phyloP scores from a whole-genome alignment of 352 stramenopile species.

The Elongisporangium undulatum region DNA sequence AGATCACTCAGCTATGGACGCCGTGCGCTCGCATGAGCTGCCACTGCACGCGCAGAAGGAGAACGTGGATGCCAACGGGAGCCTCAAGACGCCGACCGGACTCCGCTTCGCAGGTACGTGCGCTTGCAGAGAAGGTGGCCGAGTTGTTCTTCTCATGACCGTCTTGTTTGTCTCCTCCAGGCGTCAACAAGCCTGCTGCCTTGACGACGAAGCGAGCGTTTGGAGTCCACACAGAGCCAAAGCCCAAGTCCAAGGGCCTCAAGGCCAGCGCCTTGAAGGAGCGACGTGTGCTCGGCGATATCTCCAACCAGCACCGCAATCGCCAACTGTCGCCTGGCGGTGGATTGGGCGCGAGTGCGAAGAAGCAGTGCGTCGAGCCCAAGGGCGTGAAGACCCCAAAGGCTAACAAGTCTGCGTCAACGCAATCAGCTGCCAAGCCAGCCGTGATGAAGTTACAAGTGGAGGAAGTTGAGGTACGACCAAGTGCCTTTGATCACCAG shows the following conservation, averaged over 20 bases:
- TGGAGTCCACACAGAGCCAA: constrained; percentile 33
- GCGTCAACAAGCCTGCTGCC: neutral
- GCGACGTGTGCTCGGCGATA: constrained; percentile 62
- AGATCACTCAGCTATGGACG: constrained; percentile 35
- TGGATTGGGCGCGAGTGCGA: constrained; percentile 4
- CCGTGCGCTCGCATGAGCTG: constrained; percentile 17
- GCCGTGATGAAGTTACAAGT: constrained; percentile 6
- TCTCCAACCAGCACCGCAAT: constrained; percentile 70
- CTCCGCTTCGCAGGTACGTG: neutral
- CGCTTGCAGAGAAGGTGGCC: too few relatives aligned
- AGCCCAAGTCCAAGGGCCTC: constrained; percentile 28
- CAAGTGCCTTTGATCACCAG: neutral
- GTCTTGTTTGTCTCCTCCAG: neutral
- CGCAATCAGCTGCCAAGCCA: constrained; percentile 10
- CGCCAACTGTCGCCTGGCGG: constrained; percentile 11
- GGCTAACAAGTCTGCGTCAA: constrained; percentile 9
- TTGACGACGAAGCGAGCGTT: constrained; percentile 31
- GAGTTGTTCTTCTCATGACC: neutral
- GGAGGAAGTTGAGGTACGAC: constrained; percentile 38
- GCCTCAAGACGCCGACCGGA: neutral
- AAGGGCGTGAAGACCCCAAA: constrained; percentile 21
- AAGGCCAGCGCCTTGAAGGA: constrained; percentile 37
- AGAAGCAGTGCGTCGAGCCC: constrained; percentile 17
- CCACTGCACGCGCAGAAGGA: constrained; percentile 55
- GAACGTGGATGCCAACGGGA: constrained; percentile 45